Evolutionary conservation across 2,329 filamentous ascomycete genomes (phyloP).

Genomic region (Neofusicoccum sp.): DNA sequence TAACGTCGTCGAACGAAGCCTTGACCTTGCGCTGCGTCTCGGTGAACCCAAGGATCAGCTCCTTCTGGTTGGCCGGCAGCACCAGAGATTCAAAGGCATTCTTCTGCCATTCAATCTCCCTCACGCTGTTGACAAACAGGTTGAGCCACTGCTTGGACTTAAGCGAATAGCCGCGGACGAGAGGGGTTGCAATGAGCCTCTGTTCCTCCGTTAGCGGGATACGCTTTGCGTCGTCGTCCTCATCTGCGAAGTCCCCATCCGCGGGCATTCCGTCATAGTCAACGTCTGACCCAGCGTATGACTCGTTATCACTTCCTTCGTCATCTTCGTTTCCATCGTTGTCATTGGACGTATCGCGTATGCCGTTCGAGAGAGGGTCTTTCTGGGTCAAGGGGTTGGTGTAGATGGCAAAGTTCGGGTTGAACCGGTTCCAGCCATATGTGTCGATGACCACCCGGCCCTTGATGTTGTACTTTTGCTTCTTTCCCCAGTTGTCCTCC

Average conservation of each 20-base stretch:
- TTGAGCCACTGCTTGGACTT: constrained; percentile 31
- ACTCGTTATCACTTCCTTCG: constrained; percentile 36
- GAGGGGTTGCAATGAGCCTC: constrained; percentile 29
- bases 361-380: constrained; percentile 18
- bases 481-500: constrained; percentile 29
- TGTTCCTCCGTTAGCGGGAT: constrained; percentile 27
- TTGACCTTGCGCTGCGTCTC: constrained; percentile 42
- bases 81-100: constrained; percentile 49
- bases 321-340: neutral
- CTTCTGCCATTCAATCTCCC: constrained; percentile 45
- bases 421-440: constrained; percentile 52
- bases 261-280: constrained; percentile 25
- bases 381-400: constrained; percentile 37
- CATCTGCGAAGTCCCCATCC: constrained; percentile 31
- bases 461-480: constrained; percentile 46
- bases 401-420: constrained; percentile 42
- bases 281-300: constrained; percentile 27
- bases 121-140: constrained; percentile 34
- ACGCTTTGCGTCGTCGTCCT: constrained; percentile 27
- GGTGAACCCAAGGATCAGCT: constrained; percentile 48
- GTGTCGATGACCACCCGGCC: constrained; percentile 54
- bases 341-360: neutral
- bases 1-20: constrained; percentile 50
- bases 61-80: constrained; percentile 48
- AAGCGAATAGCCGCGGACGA: constrained; percentile 30